Base-by-base conservation (phyloP, 441 rosid genomes). In the Euphorbia celastroides region DNA sequence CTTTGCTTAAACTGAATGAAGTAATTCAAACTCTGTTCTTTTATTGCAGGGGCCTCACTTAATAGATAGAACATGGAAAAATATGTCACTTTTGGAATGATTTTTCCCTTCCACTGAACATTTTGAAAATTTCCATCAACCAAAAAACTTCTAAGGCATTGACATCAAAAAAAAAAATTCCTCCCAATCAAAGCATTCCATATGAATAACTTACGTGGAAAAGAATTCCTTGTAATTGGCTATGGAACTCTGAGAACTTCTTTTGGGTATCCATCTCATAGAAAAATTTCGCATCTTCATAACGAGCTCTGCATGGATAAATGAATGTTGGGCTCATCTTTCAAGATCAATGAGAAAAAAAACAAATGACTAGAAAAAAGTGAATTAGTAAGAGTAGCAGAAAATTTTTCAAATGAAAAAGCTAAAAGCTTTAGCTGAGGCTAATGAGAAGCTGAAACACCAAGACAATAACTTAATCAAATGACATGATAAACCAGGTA, bases 211-310 rank as follows among this genome's bases (percentile, higher is more conserved):
- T 85, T 80, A 93, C 99, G 71, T 93, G 99, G 70, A 93, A 93
- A 72, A 93, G 90, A 79, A 93, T 93, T 70, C 95, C 97, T 71
- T 82, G 78, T 25, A 93, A 82, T 77, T 93, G 96, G 75, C 72
- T 73, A 62, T 85, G 88, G 74, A 93, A 91, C 72, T 83, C 93
- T 38, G 83, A 80, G 64, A 93, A 78, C 38, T 71, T 86, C 74
- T 82, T 93, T 44, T 84, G 77, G 25, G 88, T 85, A 81, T 93
- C 99, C 79, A 86, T 77, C 82, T 80, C 96, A 75, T 91, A 93
- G 76, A 93, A 93, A 80, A 91, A 93, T 79, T 86, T 91, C 32
- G 99, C 99, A 73, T 93, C 99, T 78, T 93, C 99, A 67, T 91
- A 93, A 51, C 96, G 99, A 74, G 99, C 99, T 80, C 99, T 93